Percentiles rank a stretch among this genome's conserved stretches.
phyloP scores from a whole-genome alignment of 306 rosid species.

The Cicer chorassanicum region DNA sequence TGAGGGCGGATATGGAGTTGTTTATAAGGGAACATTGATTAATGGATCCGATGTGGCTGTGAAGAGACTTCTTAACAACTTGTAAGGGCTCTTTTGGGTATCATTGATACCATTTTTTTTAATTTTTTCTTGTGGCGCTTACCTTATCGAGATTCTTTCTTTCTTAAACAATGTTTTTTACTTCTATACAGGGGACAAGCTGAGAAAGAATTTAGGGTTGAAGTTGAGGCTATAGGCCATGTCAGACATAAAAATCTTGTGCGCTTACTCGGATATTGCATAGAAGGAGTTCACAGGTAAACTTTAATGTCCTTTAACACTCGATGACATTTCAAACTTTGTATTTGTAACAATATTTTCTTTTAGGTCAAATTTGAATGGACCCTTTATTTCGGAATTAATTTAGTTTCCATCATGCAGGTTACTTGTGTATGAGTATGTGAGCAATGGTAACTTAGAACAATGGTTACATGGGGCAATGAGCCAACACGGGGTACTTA shows the following conservation, averaged over 20 bases:
- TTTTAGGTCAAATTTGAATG: neutral
- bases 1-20: constrained; percentile 97
- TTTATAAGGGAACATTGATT: constrained; percentile 80
- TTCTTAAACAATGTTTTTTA: constrained; percentile 7
- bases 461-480: constrained; percentile 94
- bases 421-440: constrained; percentile 95
- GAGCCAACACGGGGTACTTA: constrained; percentile 73
- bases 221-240: constrained; percentile 98
- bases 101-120: constrained; percentile 17
- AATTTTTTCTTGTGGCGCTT: constrained; percentile 3
- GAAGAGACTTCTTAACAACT: constrained; percentile 85
- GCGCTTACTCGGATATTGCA: constrained; percentile 86
- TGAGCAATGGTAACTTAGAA: constrained; percentile 93
- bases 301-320: constrained; percentile 31
- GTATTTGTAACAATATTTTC: neutral
- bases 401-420: constrained; percentile 46
- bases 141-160: constrained; percentile 22
- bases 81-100: constrained; percentile 62
- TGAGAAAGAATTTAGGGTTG: constrained; percentile 93
- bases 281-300: constrained; percentile 96
- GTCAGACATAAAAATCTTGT: constrained; percentile 96
- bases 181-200: constrained; percentile 80
- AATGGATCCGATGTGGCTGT: constrained; percentile 98
- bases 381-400: neutral
- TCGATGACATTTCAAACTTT: neutral